phyloP scores from a whole-genome alignment of 768 basidiomycete species.

The Trametes coccinea region DNA sequence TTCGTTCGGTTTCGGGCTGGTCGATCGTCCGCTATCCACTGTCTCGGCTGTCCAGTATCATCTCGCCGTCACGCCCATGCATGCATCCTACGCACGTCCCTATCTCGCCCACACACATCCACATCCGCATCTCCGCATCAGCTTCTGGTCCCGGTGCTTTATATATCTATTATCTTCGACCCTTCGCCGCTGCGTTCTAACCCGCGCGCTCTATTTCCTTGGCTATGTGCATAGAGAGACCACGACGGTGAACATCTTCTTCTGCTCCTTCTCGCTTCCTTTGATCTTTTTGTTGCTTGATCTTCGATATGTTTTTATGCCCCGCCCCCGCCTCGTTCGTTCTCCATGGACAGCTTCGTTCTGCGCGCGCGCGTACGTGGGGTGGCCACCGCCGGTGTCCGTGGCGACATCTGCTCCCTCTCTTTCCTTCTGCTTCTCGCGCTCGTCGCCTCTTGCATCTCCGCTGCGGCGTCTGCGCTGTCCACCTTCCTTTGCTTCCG shows the following conservation, averaged over 20 bases:
- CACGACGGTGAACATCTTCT: slow-evolving; percentile 11
- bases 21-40: not conserved
- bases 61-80: not conserved
- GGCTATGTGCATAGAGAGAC: slow-evolving; percentile 24
- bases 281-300: not conserved
- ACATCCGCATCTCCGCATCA: not conserved
- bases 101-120: not conserved
- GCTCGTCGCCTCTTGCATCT: too few relatives aligned
- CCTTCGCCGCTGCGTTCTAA: slow-evolving; percentile 12
- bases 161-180: slow-evolving; percentile 17
- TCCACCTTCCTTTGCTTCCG: too few relatives aligned
- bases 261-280: slow-evolving; percentile 35
- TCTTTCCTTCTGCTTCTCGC: too few relatives aligned
- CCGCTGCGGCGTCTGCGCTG: too few relatives aligned
- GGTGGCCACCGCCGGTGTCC: too few relatives aligned
- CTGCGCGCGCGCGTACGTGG: not conserved
- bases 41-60: not conserved
- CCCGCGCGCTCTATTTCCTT: slow-evolving; percentile 22
- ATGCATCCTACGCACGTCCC: not conserved
- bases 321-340: not conserved
- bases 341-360: not conserved
- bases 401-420: too few relatives aligned
- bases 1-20: not conserved
- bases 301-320: not conserved
- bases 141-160: slow-evolving; percentile 3